Conservation (phyloP, 176 grass and related monocot species). For the Triticum urartu region DNA sequence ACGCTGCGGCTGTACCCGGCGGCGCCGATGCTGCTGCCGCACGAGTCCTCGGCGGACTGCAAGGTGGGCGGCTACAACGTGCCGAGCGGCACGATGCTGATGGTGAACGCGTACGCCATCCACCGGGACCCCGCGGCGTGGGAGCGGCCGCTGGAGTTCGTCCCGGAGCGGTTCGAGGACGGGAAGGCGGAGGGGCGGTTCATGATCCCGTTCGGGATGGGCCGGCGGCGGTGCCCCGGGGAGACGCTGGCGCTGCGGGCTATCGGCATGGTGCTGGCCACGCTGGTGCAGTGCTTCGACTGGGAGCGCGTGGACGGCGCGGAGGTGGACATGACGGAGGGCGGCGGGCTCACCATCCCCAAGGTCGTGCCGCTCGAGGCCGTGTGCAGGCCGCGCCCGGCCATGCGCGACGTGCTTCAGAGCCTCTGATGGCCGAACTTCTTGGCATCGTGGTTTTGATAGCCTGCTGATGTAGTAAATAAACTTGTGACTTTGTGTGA, state of each 20-base stretch:
- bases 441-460: too few species aligned
- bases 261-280: slow-evolving; percentile 32
- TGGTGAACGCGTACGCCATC: slow-evolving; percentile 66
- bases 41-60: slow-evolving; percentile 48
- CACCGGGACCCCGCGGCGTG: slow-evolving; percentile 50
- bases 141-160: slow-evolving; percentile 42
- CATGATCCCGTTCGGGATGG: slow-evolving; percentile 69
- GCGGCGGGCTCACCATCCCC: slow-evolving; percentile 29
- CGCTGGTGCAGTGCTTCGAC: slow-evolving; percentile 74
- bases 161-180: slow-evolving; percentile 55
- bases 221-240: slow-evolving; percentile 60
- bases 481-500: too few species aligned
- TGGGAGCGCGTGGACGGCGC: slow-evolving; percentile 33
- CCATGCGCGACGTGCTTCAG: too few species aligned
- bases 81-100: slow-evolving; percentile 40
- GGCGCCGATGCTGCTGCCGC: slow-evolving; percentile 53
- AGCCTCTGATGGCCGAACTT: too few species aligned
- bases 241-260: slow-evolving; percentile 54
- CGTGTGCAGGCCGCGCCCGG: slow-evolving; percentile 31
- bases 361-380: slow-evolving; percentile 45
- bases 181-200: slow-evolving; percentile 13
- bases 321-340: slow-evolving; percentile 57
- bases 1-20: slow-evolving; percentile 60
- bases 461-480: too few species aligned
- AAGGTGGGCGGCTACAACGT: slow-evolving; percentile 64